phyloP scores from a whole-genome alignment of 768 basidiomycete genomes.

The Termitomyces eurrhizus region DNA sequence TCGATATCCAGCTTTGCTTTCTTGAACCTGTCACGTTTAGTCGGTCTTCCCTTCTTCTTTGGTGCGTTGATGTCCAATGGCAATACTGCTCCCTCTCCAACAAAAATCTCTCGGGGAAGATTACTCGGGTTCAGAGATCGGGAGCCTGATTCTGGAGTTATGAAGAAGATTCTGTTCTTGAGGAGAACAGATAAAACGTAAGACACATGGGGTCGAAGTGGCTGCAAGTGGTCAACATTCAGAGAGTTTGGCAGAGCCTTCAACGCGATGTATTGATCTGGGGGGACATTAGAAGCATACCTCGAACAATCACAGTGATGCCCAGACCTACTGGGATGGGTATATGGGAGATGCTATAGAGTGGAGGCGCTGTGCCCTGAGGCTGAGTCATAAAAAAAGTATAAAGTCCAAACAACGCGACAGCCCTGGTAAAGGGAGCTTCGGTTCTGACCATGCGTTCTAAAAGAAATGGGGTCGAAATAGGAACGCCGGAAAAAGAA shows the following conservation, averaged over 20 bases:
- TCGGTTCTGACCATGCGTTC: constrained; percentile 51
- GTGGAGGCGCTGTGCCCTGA: constrained; percentile 41
- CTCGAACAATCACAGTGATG: neutral
- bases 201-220: constrained; percentile 47
- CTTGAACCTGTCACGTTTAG: constrained; percentile 54
- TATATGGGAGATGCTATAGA: constrained; percentile 50
- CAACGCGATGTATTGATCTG: constrained; percentile 58
- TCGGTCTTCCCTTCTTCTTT: constrained; percentile 62
- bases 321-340: constrained; percentile 57
- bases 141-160: constrained; percentile 51
- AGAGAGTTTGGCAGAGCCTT: constrained; percentile 44
- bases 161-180: constrained; percentile 48
- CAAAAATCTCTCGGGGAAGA: constrained; percentile 66
- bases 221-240: constrained; percentile 31
- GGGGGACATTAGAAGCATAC: constrained; percentile 1
- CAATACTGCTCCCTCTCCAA: constrained; percentile 32
- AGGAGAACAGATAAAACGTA: constrained; percentile 48
- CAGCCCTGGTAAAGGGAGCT: constrained; percentile 50
- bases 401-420: constrained; percentile 67
- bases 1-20: constrained; percentile 48
- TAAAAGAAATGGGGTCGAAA: constrained; percentile 22
- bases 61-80: constrained; percentile 20
- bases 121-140: constrained; percentile 55
- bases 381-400: constrained; percentile 71
- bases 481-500: neutral